Evolutionary conservation across 2,329 filamentous ascomycete genomes (phyloP), one percentile per base, ranked within the genome.

Genomic region (Hypoxylon sp.): DNA sequence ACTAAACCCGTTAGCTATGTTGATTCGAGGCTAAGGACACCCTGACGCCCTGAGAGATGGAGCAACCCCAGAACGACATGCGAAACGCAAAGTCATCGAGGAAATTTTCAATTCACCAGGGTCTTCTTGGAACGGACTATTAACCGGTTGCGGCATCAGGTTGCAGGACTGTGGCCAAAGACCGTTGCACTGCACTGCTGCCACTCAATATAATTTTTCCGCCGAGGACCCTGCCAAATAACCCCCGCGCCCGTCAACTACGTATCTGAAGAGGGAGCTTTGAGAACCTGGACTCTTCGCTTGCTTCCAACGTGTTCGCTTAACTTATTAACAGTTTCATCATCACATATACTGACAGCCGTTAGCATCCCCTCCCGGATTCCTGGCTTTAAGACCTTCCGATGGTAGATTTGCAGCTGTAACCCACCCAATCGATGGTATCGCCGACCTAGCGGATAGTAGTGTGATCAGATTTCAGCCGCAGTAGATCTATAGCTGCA

Each of bases 391-490:
- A 52, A 43, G 27, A 37, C 61, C 54, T 46, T 65, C 46, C 11
- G 57, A 61, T 59, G 60, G 50, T 50, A 51, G 50, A 43, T 48
- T 55, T 60, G 48, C 54, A 57, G 62, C 46, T 65, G 67, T 57
- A 67, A 69, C 67, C 64, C 67, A 57, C 51, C 51, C 61, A 64
- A 67, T 67, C 67, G 61, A 65, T 59, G 58, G 64, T 67, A 52
- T 41, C 58, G 61, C 65, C 50, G 21, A 56, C 46, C 32, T 45
- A 54, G 34, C 47, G 61, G 51, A 48, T 63, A 63, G 30, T 32
- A 55, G 29, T 41, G 67, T 25, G 61, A 55, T 52, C 41, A 54
- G 58, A 63, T 60, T 61, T 63, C 55, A 67, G 64, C 67, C 61
- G 54, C 61, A 67, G 56, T 39, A 47, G 34, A 57, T 67, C 32